Conservation (phyloP, 2,329 filamentous ascomycete genomes). For the Talaromyces piceae region DNA sequence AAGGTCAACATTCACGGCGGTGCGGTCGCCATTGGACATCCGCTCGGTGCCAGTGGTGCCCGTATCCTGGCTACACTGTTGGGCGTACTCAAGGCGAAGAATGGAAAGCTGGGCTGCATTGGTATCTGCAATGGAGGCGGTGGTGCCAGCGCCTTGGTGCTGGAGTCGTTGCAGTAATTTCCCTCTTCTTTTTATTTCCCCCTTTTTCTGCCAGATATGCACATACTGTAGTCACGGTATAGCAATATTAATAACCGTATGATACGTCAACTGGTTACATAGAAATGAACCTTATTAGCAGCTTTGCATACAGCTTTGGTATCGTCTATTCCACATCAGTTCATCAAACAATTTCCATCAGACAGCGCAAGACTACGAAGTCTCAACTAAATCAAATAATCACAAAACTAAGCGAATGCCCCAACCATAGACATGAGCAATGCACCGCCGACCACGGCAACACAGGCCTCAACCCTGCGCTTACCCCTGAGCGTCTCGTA, state of each 20-base stretch:
- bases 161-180: slow-evolving; percentile 57
- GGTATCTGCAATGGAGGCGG: slow-evolving; percentile 98
- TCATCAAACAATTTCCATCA: background rate
- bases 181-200: too few relatives aligned
- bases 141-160: slow-evolving; percentile 85
- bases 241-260: background rate
- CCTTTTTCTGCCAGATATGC: too few relatives aligned
- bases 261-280: too few relatives aligned
- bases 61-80: slow-evolving; percentile 87
- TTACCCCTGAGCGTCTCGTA: slow-evolving; percentile 53
- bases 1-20: slow-evolving; percentile 95
- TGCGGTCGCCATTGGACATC: slow-evolving; percentile 89
- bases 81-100: slow-evolving; percentile 81
- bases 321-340: background rate
- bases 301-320: too few relatives aligned
- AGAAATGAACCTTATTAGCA: too few relatives aligned
- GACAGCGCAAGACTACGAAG: too few relatives aligned
- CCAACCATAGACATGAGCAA: slow-evolving; percentile 60
- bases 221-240: too few relatives aligned
- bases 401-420: slow-evolving; percentile 52
- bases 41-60: slow-evolving; percentile 84
- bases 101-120: slow-evolving; percentile 85
- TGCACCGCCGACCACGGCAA: slow-evolving; percentile 53
- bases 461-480: slow-evolving; percentile 54
- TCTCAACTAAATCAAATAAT: too few relatives aligned